A percentile compares a stretch with the other conserved stretches of the same genome.
These are phyloP conservation scores for Verticillium albo-atrum DNA, from an alignment of 2,329 filamentous ascomycete species.

Conservation along the genomic window DNA sequence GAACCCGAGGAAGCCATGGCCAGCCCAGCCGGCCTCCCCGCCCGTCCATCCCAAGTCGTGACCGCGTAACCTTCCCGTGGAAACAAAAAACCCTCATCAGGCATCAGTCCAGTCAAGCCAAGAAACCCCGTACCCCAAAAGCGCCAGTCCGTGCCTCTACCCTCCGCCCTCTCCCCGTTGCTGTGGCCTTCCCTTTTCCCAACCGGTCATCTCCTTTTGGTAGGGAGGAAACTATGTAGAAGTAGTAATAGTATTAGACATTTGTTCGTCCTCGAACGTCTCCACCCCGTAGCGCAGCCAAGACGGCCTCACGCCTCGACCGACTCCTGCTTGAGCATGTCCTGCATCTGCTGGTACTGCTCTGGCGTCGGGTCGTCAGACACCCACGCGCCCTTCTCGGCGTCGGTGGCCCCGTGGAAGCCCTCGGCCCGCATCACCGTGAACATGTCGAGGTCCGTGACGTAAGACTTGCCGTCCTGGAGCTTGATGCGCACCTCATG, in stretches of 20 bases:
- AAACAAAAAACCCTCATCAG: background rate
- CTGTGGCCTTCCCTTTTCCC: background rate
- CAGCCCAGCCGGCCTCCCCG: background rate
- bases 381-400: constrained; percentile 84
- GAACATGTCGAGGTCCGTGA: constrained; percentile 90
- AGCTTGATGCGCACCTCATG: constrained; percentile 88
- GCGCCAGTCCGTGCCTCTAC: background rate
- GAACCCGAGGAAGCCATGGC: background rate
- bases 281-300: background rate
- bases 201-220: background rate
- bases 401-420: constrained; percentile 72
- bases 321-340: constrained; percentile 15
- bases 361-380: constrained; percentile 65
- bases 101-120: background rate
- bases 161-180: background rate
- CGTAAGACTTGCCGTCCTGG: constrained; percentile 70
- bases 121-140: background rate
- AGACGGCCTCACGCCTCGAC: background rate
- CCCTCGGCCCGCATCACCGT: constrained; percentile 85
- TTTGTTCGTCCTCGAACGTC: background rate
- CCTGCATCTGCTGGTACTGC: constrained; percentile 57
- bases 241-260: background rate
- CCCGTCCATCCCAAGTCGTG: background rate
- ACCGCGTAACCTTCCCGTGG: background rate
- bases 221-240: background rate